Base-by-base conservation (phyloP, 2,329 filamentous ascomycete genomes). In the Davidsoniella australis region DNA sequence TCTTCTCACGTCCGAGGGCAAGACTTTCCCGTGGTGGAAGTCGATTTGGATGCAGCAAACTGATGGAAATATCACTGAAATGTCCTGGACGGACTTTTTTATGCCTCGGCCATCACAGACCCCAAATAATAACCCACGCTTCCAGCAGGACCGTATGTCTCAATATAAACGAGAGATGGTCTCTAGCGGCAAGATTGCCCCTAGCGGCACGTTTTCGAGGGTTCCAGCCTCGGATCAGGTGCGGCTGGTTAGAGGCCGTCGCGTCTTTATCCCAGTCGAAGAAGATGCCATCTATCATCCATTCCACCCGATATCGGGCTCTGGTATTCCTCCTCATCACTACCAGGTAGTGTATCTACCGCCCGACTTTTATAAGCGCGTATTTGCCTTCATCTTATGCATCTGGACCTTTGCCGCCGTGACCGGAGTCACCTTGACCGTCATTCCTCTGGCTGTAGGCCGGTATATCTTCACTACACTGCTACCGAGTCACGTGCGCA, bases 201-300 rank as follows among this genome's bases (percentile, higher is more conserved):
- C 74, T 2, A 78, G 89, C 56, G 91, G 91, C 4, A 76, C 73
- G 51, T 96, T 88, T 61, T 89, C 95, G 20, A 79, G 86, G 42
- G 85, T 87, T n/a, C 91, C 91, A 9, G 88, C 86, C 16, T 94
- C 87, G 1, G 91, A 98, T 62, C 87, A 94, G 61, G 85, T 95
- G 56, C 86, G 93, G 59, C 88, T 96, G 36, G 85, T 87, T 3
- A 94, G 93, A 63, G 84, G 85, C 38, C 74, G 73, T 43, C 68
- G 71, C 14, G 88, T 94, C 3, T 96, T 98, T 59, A 67, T 94
- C 9, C 76, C 83, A 48, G 64, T 78, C 23, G 82, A 87, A 53
- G 67, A 76, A 40, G 29, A 33, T 8, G 37, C 46, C 9, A 47
- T 53, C 12, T 23, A 26, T 10, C 29, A 23, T 12, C n/a, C 17